phyloP scores from a whole-genome alignment of 2,329 filamentous ascomycete species.

The Ophiocordyceps camponoti-saundersi region DNA sequence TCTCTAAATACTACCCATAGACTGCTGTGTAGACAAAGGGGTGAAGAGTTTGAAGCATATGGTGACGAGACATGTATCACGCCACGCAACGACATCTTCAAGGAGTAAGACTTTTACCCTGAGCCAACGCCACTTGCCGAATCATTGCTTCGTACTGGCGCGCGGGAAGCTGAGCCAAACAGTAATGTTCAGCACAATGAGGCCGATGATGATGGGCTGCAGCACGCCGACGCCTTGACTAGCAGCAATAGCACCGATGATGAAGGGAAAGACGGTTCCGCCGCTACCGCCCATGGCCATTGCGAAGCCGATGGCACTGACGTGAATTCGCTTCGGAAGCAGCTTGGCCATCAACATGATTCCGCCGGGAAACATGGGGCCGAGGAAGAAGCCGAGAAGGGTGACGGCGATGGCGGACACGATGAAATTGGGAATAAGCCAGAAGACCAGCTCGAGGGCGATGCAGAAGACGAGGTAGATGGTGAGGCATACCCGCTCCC shows the following conservation, averaged over 20 bases:
- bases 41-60: too few species aligned
- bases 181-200: background rate
- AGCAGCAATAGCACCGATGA: constrained; percentile 1
- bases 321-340: constrained; percentile 52
- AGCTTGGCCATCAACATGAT: constrained; percentile 56
- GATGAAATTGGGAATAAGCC: constrained; percentile 42
- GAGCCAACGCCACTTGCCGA: background rate
- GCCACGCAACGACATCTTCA: too few species aligned
- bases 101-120: background rate
- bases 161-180: constrained; percentile 1
- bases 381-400: constrained; percentile 57
- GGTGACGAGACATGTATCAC: too few species aligned
- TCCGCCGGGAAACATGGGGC: constrained; percentile 55
- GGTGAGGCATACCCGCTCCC: constrained; percentile 43
- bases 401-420: constrained; percentile 43
- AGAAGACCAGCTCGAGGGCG: constrained; percentile 41
- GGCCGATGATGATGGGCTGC: constrained; percentile 1
- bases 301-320: constrained; percentile 56
- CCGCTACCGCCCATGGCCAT: constrained; percentile 56
- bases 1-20: too few species aligned
- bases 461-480: constrained; percentile 45
- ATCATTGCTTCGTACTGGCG: background rate
- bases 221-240: background rate
- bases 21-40: too few species aligned
- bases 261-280: constrained; percentile 37